These are phyloP conservation scores for Stachybotrys elegans DNA, from an alignment of 2,329 filamentous ascomycete genomes.

Conservation along the genomic window DNA sequence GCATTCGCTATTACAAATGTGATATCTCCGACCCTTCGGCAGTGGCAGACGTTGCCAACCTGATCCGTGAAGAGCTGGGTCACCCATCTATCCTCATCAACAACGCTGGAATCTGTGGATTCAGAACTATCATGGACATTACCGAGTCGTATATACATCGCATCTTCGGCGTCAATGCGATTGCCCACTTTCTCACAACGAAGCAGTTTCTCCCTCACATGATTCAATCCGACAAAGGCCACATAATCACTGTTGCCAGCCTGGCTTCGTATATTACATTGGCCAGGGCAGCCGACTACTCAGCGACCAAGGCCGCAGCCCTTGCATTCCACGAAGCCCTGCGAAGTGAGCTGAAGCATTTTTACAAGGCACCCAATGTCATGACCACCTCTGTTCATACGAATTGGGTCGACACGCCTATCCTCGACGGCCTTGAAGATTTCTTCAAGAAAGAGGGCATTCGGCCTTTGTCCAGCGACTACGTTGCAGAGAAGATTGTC, in stretches of 20 bases:
- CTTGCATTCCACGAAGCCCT: conserved; percentile 63
- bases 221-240: conserved; percentile 60
- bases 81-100: conserved; percentile 65
- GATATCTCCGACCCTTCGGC: conserved; percentile 37
- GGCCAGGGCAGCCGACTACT: conserved; percentile 61
- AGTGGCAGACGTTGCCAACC: conserved; percentile 35
- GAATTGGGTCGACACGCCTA: conserved; percentile 44
- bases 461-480: conserved; percentile 23
- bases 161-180: conserved; percentile 64
- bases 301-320: conserved; percentile 59
- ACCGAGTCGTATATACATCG: conserved; percentile 52
- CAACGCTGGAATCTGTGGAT: conserved; percentile 60
- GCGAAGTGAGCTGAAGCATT: conserved; percentile 47
- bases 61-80: conserved; percentile 42
- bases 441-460: conserved; percentile 21
- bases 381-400: conserved; percentile 61
- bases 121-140: conserved; percentile 52
- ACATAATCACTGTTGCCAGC: conserved; percentile 66
- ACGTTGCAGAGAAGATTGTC: conserved; percentile 37
- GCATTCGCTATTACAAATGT: conserved; percentile 27
- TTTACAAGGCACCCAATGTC: conserved; percentile 57
- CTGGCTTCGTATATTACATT: conserved; percentile 56
- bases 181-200: conserved; percentile 59
- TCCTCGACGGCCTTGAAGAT: conserved; percentile 28
- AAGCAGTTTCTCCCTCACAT: conserved; percentile 64